phyloP scores from a whole-genome alignment of 495 filamentous ascomycete species.

The Trichoderma reesei region DNA sequence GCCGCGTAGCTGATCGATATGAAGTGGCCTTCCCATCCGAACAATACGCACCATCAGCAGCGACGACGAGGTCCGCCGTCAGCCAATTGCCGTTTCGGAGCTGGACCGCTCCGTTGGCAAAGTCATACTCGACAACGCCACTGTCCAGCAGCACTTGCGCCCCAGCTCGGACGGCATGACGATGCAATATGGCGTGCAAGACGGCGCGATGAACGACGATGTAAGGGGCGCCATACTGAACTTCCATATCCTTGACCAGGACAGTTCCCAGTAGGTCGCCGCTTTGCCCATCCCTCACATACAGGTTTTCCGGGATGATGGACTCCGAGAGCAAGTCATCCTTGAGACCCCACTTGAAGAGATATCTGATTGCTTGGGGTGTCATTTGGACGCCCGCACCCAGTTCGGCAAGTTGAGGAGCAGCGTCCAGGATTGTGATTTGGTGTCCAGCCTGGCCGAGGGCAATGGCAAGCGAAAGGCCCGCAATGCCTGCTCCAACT shows the following conservation, averaged over 20 bases:
- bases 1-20: neutral
- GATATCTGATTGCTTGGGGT: neutral
- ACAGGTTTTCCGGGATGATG: neutral
- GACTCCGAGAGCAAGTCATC: neutral
- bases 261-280: neutral
- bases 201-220: conserved; percentile 4
- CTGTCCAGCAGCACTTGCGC: neutral
- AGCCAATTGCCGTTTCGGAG: neutral
- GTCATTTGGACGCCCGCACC: conserved; percentile 3
- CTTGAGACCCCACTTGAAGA: neutral
- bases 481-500: neutral
- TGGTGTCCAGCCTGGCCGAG: neutral
- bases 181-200: neutral
- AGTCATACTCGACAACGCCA: neutral
- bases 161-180: neutral
- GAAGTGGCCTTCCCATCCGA: neutral
- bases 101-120: neutral
- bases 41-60: neutral
- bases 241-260: neutral
- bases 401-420: neutral
- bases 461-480: conserved; percentile 7
- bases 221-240: neutral
- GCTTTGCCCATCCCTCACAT: neutral
- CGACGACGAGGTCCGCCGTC: neutral
- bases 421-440: neutral